A percentile compares a stretch with the other conserved stretches of the same genome.
phyloP scores from a whole-genome alignment of 306 rosid genomes.

The Inga laurina region DNA sequence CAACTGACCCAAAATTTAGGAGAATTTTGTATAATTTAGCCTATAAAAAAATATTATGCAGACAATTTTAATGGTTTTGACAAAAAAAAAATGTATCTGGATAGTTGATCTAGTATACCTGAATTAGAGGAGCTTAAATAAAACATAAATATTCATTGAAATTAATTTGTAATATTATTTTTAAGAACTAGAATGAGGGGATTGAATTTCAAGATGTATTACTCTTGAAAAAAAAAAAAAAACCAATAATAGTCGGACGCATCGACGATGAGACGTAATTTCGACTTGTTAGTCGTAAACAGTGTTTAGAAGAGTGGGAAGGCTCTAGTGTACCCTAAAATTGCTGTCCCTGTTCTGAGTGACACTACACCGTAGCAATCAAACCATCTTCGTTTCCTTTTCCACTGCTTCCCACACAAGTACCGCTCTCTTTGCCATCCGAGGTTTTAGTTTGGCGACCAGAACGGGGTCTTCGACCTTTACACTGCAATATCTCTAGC shows the following conservation, averaged over 20 bases:
- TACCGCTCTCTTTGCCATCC: not conserved
- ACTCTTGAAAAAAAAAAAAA: no score
- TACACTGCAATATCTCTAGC: not conserved
- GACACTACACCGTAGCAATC: not conserved
- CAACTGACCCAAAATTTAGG: no score
- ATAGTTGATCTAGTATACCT: no score
- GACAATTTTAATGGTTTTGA: no score
- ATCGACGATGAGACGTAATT: not conserved
- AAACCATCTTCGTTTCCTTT: not conserved
- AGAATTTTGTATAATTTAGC: no score
- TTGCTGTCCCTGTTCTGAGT: not conserved
- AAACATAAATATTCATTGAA: no score
- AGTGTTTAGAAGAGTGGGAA: not conserved
- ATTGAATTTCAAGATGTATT: no score
- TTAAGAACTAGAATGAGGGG: no score
- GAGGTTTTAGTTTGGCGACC: not conserved
- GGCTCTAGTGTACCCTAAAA: not conserved
- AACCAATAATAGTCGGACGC: not conserved
- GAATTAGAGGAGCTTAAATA: no score
- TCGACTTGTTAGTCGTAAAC: not conserved
- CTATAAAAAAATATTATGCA: no score
- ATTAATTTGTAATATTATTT: no score
- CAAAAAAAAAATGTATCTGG: no score
- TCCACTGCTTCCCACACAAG: not conserved
- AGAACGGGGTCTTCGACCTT: not conserved